Evolutionary conservation across 257 asterid species (phyloP).

Genomic region (Plantago ovata): DNA sequence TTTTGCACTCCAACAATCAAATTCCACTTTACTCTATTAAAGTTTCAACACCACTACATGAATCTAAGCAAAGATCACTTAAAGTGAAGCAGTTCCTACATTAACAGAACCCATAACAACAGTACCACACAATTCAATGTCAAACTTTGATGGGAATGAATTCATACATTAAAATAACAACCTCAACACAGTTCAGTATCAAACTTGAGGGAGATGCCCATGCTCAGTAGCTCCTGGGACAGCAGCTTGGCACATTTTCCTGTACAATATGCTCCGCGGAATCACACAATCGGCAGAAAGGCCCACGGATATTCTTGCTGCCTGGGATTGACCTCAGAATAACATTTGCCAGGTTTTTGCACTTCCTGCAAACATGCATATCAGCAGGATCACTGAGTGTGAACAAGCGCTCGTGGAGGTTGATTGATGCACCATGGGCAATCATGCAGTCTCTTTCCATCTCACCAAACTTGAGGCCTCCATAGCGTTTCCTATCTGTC

Average conservation of each 20-base stretch:
- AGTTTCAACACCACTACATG: too few relatives aligned
- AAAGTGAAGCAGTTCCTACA: too few relatives aligned
- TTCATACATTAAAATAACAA: too few relatives aligned
- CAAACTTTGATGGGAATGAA: too few relatives aligned
- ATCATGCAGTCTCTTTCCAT: conserved; percentile 94
- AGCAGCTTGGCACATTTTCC: conserved; percentile 79
- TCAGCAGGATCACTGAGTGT: conserved; percentile 82
- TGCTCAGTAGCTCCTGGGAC: conserved; percentile 85
- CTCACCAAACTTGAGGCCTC: conserved; percentile 91
- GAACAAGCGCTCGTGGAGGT: conserved; percentile 86
- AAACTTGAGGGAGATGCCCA: conserved; percentile 82
- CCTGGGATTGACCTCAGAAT: conserved; percentile 61
- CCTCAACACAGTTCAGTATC: conserved; percentile 71
- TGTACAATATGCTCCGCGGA: conserved; percentile 63
- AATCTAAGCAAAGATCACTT: too few relatives aligned
- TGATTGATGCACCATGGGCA: conserved; percentile 92
- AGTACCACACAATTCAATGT: too few relatives aligned
- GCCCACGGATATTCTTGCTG: conserved; percentile 76
- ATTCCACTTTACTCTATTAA: too few relatives aligned
- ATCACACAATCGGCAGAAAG: conserved; percentile 76
- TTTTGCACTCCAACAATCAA: too few relatives aligned
- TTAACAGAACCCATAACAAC: too few relatives aligned
- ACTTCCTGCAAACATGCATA: conserved; percentile 80
- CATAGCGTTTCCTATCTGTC: conserved; percentile 86
- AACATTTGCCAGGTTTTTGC: conserved; percentile 73